Evolutionary conservation across 1,284 basidiomycete genomes (phyloP), one percentile per base, ranked within the genome.

Genomic region (Exsudoporus floridanus): DNA sequence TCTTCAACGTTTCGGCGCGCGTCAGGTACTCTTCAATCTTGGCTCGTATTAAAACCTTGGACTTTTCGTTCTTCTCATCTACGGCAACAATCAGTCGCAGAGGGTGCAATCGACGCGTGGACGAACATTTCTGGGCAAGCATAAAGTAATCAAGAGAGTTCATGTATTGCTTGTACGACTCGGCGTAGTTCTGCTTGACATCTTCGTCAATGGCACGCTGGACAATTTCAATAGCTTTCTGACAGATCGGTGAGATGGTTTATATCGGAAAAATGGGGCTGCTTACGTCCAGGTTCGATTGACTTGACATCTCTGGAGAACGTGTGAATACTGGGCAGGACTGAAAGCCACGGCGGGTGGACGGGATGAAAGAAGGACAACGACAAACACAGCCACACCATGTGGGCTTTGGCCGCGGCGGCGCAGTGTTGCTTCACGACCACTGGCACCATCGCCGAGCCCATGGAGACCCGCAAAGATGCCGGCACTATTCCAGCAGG

Each of bases 101-200:
- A 31, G 9, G 4, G 19, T 7, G 16, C 16, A 31, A 39, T 4
- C 8, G 36, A 30, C 18, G 35, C 39, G 42, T 13, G 38, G 8
- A 70, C 77, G 49, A 46, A 83, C 81, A 83, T 66, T 82, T 83
- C 59, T 81, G 68, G 9, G 82, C 81, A n/a, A 98, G 89, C 90
- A 98, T 94, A 72, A 99, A 99, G 74, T 97, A 99, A 70, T 99
- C 96, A 54, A 99, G 81, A 4, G 93, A 83, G 79, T 98, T 97
- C 76, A 92, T 90, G 73, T 94, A 94, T 61, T 88, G 85, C 76
- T 92, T 95, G 82, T 93, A 96, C 18, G 95, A 94, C 67, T 96
- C 94, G 40, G 83, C 76, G 74, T 98, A 99, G 74, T 98, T 93
- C 73, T 92, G 89, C 71, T 94, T 94, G 60, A 83, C 81, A 76